Base-by-base conservation (phyloP, 2,329 filamentous ascomycete genomes). In the Xylaria sp. region DNA sequence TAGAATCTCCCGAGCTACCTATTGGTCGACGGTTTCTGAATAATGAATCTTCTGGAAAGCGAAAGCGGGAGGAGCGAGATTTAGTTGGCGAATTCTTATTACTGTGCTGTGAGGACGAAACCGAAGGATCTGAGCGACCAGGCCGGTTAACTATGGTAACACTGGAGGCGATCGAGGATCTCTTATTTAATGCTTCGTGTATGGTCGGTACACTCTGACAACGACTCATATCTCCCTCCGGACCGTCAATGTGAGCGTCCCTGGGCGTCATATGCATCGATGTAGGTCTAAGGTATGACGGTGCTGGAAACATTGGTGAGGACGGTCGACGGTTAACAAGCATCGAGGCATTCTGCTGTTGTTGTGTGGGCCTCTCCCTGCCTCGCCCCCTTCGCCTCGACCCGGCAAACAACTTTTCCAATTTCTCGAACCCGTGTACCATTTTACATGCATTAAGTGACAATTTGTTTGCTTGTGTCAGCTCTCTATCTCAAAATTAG, bases 191-290 rank as follows among this genome's bases (percentile, higher is more conserved):
- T 29, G 65, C 58, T 51, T 71, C 70, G 32, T 75, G 71, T 9
- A 75, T 58, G 25, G 70, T 72, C 8, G 76, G 74, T 13, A 76
- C 68, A 42, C 77, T 79, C 13, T 72, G 69, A 32, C 74, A 75
- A 21, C 76, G 75, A 32, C 70, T 70, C 50, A 73, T 76, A 18
- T 72, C 71, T 37, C 29, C 53, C 27, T 68, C 66, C 44, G 51
- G 59, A 37, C 71, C 21, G 72, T 72, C 74, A 86, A 86, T 57
- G 85, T 84, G 66, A 84, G 83, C 55, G 83, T 88, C 84, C 57
- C 87, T 82, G n/a, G 87, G 86, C 55, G 83, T 78, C 87, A 90
- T 89, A 27, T 85, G 83, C 63, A 81, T 82, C 18, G 83, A 81
- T 44, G 82, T 88, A 29, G 87, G 87, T 54, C 85, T 82, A 69